Base-by-base conservation (phyloP, 2,329 filamentous ascomycete species). In the Triangularia setosa region DNA sequence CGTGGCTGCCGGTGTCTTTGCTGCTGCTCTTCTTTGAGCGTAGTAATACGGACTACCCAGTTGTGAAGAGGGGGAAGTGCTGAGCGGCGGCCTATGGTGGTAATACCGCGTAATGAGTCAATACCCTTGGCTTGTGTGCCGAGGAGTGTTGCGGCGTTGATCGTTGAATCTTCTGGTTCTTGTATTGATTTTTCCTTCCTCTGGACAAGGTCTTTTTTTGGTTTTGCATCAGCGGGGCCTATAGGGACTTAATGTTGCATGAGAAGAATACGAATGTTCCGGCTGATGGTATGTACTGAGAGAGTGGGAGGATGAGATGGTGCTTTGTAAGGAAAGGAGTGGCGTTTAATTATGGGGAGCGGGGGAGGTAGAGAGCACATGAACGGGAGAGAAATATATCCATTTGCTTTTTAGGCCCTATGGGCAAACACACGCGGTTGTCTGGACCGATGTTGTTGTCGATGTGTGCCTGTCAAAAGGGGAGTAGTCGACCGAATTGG, bases 1-100 rank as follows among this genome's bases (percentile, higher is more conserved):
- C 33, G 78, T 81, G 48, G 84, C 82, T 64, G 73, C 83, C 54
- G 84, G 82, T 62, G 72, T 85, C 54, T 74, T 86, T 66, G 84
- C 83, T 68, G 71, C 69, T 40, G 83, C 81, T 69, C 73, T 84
- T 68, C 73, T 85, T 71, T 85, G 80, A 69, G 65, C 66, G 58
- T 64, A 44, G 40, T n/a, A 40, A 40, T 33, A 33, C 9, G 30
- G 30, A 24, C 9, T 25, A 53, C 48, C 11, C 35, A 52, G 62
- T 48, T 30, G 44, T 12, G 24, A 18, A 33, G 2, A 25, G 23
- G 18, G 7, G 21, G 30, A 18, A 24, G 14, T 27, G 14, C 25
- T 23, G 25, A 52, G 40, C 40, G 40, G 40, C 40, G 21, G 40
- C 40, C 9, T 48, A 9, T 9, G 40, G 3, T 25, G 48, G 16